Evolutionary conservation across 306 rosid species (phyloP).

Genomic region (Lablab purpureus): DNA sequence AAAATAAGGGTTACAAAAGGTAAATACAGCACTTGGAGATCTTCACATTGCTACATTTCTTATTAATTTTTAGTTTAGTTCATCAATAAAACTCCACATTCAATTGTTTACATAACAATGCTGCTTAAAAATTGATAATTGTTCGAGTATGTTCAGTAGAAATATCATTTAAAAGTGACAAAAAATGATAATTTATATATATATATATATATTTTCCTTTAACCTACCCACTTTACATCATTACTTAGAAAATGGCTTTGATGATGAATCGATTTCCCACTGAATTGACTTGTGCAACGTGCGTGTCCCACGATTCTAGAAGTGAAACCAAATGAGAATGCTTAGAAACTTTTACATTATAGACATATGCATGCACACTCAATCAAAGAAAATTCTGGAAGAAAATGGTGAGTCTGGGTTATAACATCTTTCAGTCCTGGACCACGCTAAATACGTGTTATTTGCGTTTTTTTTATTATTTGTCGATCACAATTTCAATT

Average conservation of each 20-base stretch:
- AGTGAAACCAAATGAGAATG: neutral
- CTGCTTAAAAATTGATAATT: neutral
- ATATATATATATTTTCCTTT: no score
- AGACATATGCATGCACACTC: neutral
- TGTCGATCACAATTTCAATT: constrained; percentile 17
- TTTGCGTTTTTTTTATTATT: neutral
- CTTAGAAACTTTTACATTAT: neutral
- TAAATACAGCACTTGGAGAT: no score
- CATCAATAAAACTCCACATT: neutral
- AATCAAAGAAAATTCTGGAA: neutral
- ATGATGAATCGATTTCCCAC: neutral
- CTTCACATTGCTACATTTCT: no score
- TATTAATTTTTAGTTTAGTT: neutral
- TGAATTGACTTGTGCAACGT: neutral
- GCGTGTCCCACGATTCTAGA: neutral
- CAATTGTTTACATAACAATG: neutral
- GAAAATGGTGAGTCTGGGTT: constrained; percentile 1
- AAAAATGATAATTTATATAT: no score
- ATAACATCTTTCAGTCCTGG: neutral
- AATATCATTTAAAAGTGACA: no score
- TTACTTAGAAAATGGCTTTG: neutral
- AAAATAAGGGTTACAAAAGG: neutral
- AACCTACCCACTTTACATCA: neutral
- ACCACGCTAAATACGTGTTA: constrained; percentile 26
- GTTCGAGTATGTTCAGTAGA: no score